Evolutionary conservation across 2,329 filamentous ascomycete species (phyloP).

Genomic region (Talaromyces sp.): DNA sequence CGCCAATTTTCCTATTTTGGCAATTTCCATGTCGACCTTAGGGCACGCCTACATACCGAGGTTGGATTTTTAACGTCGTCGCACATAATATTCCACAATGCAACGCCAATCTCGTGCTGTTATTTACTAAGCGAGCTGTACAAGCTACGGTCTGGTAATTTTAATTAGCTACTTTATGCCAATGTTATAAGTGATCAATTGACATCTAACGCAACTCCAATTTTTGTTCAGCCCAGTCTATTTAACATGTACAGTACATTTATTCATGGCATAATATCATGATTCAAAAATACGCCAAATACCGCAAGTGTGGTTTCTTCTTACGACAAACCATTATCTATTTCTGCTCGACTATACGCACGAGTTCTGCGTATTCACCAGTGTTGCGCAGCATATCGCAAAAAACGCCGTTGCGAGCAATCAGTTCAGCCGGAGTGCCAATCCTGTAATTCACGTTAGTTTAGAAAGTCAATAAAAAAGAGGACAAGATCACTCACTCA

Average conservation of each 20-base stretch:
- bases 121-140: not conserved
- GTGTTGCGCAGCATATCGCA: slow-evolving; percentile 23
- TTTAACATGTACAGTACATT: not conserved
- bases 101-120: not conserved
- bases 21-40: not conserved
- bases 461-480: not conserved
- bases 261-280: not conserved
- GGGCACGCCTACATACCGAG: not conserved
- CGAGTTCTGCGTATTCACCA: slow-evolving; percentile 22
- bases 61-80: not conserved
- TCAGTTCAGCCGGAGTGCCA: slow-evolving; percentile 17
- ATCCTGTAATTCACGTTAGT: slow-evolving; percentile 14
- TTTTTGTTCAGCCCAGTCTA: not conserved
- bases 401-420: slow-evolving; percentile 17
- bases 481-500: slow-evolving; percentile 36
- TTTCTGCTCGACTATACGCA: slow-evolving; percentile 14
- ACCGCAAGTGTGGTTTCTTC: not conserved
- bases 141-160: not conserved
- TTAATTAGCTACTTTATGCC: not conserved
- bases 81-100: not conserved
- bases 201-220: not conserved
- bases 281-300: not conserved
- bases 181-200: not conserved
- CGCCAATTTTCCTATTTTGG: not conserved
- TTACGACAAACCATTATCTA: not conserved